Evolutionary conservation across 78 protist species (phyloP), one percentile per base, ranked within the genome.

Genomic region (Diacronema lutheri): DNA sequence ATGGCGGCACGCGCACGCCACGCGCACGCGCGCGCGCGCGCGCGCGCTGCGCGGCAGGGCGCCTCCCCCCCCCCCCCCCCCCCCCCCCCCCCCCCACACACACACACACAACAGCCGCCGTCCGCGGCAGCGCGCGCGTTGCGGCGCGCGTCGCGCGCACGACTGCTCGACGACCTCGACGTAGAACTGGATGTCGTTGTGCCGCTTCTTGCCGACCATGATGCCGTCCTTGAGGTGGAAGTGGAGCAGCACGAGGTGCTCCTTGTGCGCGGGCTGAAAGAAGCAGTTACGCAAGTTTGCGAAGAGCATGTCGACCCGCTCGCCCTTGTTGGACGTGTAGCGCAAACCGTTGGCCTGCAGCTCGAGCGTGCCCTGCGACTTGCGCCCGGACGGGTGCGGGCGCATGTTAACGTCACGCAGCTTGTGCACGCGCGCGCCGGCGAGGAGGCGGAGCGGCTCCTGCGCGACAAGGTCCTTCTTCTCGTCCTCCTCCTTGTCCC

Each of bases 331-430:
- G 37, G 94, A 81, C 40, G 9, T 37, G 95, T 90, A 97, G 26
- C 99, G 86, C 35, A 97, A 58, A 79, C 99, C 99, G 80, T 97
- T 97, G 26, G 57, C 73, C 88, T 97, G 99, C 14, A 91, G 90
- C 62, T 96, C 96, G 19, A 97, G 80, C 23, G 16, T n/a, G 71
- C 98, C 98, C 5, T 60, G 40, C 31, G 89, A 60, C 61, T 90
- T 83, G 60, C 85, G 79, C n/a, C 90, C 93, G 0, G 85, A 20
- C 9, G 92, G 31, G 35, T 82, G 80, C 35, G 98, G 97, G n/a
- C 95, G 88, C 25, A 91, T 64, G 31, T n/a, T 46, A 7, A 94
- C 84, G 41, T 93, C 92, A 46, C 85, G 35, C 62, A 95, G 83
- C 11, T 90, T 46, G 31, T 93, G 90, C 31, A 80, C 33, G 23